Evolutionary conservation across 73 alveolate genomes (phyloP).

Genomic region (Paramecium sexaurelia): DNA sequence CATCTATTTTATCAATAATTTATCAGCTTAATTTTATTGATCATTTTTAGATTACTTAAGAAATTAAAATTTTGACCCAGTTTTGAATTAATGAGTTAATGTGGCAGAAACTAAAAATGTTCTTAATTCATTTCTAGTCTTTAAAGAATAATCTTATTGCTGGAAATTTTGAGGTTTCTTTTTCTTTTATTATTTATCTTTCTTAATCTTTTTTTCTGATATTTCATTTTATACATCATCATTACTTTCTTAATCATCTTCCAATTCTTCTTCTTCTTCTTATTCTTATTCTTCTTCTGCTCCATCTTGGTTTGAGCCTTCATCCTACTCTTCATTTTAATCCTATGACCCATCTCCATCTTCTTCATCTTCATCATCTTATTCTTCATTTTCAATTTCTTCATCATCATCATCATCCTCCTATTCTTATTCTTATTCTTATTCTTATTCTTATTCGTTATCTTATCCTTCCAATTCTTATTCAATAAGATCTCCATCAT

Average conservation of each 20-base stretch:
- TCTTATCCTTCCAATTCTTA: constrained; percentile 53
- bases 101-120: constrained; percentile 71
- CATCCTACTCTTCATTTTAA: constrained; percentile 41
- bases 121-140: constrained; percentile 2
- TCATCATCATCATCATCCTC: constrained; percentile 3
- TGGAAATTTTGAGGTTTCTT: too few relatives aligned
- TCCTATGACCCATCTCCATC: too few relatives aligned
- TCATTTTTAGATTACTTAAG: neutral
- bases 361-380: too few relatives aligned
- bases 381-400: neutral
- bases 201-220: too few relatives aligned
- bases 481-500: constrained; percentile 55
- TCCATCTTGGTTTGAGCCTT: neutral
- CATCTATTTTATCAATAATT: constrained; percentile 12
- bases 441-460: constrained; percentile 54
- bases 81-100: constrained; percentile 54
- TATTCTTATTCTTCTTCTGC: constrained; percentile 5
- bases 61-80: constrained; percentile 59
- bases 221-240: too few relatives aligned
- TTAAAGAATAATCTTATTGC: neutral
- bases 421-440: constrained; percentile 61
- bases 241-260: too few relatives aligned
- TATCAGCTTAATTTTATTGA: constrained; percentile 21
- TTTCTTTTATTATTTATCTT: too few relatives aligned
- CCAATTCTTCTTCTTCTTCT: too few relatives aligned